These are phyloP conservation scores for Fusarium compactum DNA, from an alignment of 2,329 filamentous ascomycete species.

Conservation along the genomic window DNA sequence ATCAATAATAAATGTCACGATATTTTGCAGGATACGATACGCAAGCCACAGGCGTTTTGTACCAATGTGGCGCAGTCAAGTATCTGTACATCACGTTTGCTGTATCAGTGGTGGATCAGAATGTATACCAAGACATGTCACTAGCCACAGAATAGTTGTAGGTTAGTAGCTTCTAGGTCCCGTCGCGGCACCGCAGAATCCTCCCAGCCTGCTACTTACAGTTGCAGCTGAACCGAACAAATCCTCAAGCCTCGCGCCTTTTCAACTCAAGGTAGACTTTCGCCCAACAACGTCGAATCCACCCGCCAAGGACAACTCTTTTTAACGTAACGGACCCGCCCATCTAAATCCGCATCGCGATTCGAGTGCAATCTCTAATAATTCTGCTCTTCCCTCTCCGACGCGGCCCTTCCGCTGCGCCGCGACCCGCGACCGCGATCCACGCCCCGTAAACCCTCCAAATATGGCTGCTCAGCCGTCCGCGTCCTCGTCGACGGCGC, in stretches of 20 bases:
- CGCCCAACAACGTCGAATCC: conserved; percentile 23
- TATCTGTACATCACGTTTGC: conserved; percentile 2
- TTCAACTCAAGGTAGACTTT: conserved; percentile 20
- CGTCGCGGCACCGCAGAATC: conserved; percentile 46
- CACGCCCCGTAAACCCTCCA: conserved; percentile 37
- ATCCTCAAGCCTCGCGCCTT: conserved; percentile 39
- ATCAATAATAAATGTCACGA: neutral
- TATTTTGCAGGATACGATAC: neutral
- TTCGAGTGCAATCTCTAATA: conserved; percentile 29
- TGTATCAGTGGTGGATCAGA: neutral
- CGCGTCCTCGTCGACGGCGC: conserved; percentile 52
- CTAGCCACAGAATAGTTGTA: conserved; percentile 1
- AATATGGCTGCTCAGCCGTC: conserved; percentile 61
- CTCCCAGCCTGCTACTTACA: conserved; percentile 33
- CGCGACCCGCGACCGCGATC: conserved; percentile 45
- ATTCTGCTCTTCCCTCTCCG: conserved; percentile 46
- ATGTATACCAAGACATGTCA: conserved; percentile 3
- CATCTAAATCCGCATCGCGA: conserved; percentile 25
- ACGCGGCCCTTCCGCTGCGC: conserved; percentile 55
- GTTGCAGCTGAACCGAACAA: conserved; percentile 29
- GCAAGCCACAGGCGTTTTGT: conserved; percentile 16
- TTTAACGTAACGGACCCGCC: neutral
- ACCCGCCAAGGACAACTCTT: conserved; percentile 25
- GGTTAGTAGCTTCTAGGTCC: conserved; percentile 1
- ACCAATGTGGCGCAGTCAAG: conserved; percentile 13